phyloP scores from a whole-genome alignment of 208 protist species.

The Leptomonas seymouri region DNA sequence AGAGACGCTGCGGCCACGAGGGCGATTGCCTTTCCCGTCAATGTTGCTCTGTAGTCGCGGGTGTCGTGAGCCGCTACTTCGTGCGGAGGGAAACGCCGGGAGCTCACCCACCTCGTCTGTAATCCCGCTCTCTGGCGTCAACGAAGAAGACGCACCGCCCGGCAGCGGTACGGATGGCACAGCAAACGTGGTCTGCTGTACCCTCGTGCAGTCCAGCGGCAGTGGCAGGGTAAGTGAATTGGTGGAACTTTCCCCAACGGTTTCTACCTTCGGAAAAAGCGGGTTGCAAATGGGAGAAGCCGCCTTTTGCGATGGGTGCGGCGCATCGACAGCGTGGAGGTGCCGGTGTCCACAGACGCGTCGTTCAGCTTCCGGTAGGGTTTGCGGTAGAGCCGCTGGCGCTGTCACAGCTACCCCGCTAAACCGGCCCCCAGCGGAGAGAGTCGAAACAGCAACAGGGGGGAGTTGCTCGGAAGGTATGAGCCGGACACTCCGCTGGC shows the following conservation, averaged over 20 bases:
- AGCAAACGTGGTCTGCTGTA: neutral
- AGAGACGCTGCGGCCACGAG: slow-evolving; percentile 10
- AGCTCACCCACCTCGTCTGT: neutral
- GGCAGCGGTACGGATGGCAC: neutral
- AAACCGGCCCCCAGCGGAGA: too few relatives aligned
- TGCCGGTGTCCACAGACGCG: too few relatives aligned
- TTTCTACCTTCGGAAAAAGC: neutral
- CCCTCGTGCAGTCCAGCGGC: neutral
- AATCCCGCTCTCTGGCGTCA: neutral
- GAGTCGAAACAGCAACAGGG: too few relatives aligned
- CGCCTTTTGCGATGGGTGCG: too few relatives aligned
- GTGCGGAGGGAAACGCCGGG: neutral
- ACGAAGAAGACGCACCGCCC: too few relatives aligned
- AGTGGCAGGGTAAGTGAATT: neutral
- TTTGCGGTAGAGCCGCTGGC: too few relatives aligned
- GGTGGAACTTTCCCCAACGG: neutral
- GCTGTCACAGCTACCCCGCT: too few relatives aligned
- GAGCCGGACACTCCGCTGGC: neutral
- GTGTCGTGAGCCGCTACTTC: neutral
- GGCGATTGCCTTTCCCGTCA: slow-evolving; percentile 2
- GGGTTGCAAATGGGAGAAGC: neutral
- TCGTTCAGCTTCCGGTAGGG: too few relatives aligned
- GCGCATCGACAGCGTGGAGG: too few relatives aligned
- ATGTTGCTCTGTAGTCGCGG: slow-evolving; percentile 1
- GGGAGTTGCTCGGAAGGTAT: neutral